Evolutionary conservation across 1,284 basidiomycete genomes (phyloP).

Genomic region (Heterobasidion occidentale): DNA sequence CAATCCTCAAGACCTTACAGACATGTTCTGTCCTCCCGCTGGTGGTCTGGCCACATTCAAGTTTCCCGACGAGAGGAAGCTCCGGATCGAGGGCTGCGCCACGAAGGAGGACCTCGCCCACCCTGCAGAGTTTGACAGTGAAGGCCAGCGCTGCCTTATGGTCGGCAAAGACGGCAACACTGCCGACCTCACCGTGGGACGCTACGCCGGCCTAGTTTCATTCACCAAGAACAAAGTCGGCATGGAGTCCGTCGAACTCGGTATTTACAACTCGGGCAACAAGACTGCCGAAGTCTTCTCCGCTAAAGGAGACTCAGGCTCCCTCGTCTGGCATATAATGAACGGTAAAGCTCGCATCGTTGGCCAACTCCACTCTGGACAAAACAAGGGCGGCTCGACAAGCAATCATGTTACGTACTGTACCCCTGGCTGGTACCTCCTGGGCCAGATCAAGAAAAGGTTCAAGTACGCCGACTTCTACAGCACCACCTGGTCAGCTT

Average conservation of each 20-base stretch:
- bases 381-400: constrained; percentile 2
- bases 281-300: constrained; percentile 11
- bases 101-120: constrained; percentile 17
- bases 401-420: constrained; percentile 17
- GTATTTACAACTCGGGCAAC: constrained; percentile 7
- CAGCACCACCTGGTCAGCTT: constrained; percentile 8
- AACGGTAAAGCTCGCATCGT: constrained; percentile 12
- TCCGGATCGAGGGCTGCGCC: constrained; percentile 22
- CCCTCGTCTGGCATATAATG: constrained; percentile 12
- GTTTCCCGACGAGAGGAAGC: constrained; percentile 21
- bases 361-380: constrained; percentile 16
- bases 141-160: constrained; percentile 21
- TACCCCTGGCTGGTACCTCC: constrained; percentile 14
- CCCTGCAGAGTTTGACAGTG: constrained; percentile 22
- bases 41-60: constrained; percentile 18
- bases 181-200: constrained; percentile 14
- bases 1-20: constrained; percentile 14
- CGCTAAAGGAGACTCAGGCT: constrained; percentile 17
- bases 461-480: constrained; percentile 19
- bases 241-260: constrained; percentile 14
- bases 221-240: constrained; percentile 9
- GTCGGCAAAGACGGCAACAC: constrained; percentile 18
- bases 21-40: constrained; percentile 19
- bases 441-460: constrained; percentile 11
- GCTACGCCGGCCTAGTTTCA: constrained; percentile 14